Percentiles rank a stretch among this genome's conserved stretches.
phyloP scores from a whole-genome alignment of 2,329 filamentous ascomycete genomes.

The Zymoseptoria pseudotritici region DNA sequence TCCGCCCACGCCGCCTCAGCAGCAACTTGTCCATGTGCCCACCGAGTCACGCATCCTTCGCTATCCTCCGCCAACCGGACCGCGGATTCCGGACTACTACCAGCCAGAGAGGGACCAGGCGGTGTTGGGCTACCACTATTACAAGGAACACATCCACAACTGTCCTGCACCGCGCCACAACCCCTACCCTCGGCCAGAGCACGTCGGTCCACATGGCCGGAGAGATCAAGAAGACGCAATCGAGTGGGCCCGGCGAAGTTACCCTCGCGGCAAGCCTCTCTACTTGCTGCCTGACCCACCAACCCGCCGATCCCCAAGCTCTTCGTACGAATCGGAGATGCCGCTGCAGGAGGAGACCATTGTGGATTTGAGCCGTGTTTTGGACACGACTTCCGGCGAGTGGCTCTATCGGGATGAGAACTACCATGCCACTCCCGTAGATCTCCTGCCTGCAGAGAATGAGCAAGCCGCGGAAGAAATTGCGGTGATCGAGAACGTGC shows the following conservation, averaged over 20 bases:
- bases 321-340: not conserved
- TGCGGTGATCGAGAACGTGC: not conserved
- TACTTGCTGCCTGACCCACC: not conserved
- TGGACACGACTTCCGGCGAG: not conserved
- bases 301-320: not conserved
- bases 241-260: not conserved
- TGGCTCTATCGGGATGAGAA: not conserved
- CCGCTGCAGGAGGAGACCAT: not conserved
- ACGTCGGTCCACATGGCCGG: not conserved
- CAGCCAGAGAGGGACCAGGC: no score
- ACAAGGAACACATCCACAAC: not conserved
- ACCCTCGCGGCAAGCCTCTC: not conserved
- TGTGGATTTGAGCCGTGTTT: not conserved
- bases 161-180: not conserved
- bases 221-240: not conserved
- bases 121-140: not conserved
- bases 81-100: no score
- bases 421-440: not conserved
- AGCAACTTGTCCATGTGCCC: not conserved
- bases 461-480: not conserved
- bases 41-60: not conserved
- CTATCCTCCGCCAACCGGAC: no score
- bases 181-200: not conserved
- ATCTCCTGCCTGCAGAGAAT: not conserved
- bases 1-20: not conserved